Base-by-base conservation (phyloP, 306 rosid genomes). In the Rosa persica region DNA sequence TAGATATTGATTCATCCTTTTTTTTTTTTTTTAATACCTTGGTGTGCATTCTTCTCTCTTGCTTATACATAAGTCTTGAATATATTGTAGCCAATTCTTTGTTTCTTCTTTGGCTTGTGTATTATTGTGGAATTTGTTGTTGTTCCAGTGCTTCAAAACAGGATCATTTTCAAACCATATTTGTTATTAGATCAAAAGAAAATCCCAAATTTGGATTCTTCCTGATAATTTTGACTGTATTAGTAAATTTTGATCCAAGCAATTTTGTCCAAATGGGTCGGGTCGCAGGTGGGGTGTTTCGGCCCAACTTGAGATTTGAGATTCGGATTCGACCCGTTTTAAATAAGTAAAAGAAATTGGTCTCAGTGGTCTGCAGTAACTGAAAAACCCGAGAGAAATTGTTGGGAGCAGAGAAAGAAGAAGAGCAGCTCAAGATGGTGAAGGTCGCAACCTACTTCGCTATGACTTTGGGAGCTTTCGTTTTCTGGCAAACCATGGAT, bases 401-500 rank as follows among this genome's bases (percentile, higher is more conserved):
- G 68, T 74, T 74, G 68, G 16, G 46, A 60, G 58, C 71, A 46
- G 60, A 58, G 68, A 49, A 23, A 48, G 71, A 57, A 58, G 44
- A 22, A 55, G 10, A 48, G 80, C 72, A 46, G 81, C 62, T 76
- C 71, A 81, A 73, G 79, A 95, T 96, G 99, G 99, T 96, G 91
- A 96, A 70, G 55, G 87, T 93, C 0, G 83, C 89, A 4, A 89
- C 96, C 19, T 96, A 85, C 92, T 96, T 93, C 67, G 99, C 89
- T 6, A 91, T 96, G 98, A n/a, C 97, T 3, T 67, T 93, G 40
- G 99, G 97, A 38, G 98, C 99, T 48, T 96, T 96, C 85, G 80
- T 90, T 0, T 93, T 96, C 90, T 93, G 96, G 98, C 92, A 93
- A 3, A 81, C 98, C 80, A 96, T 96, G 98, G 99, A 96, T 8